Conservation (phyloP, 208 protist genomes). For the Acanthamoeba culbertsoni region DNA sequence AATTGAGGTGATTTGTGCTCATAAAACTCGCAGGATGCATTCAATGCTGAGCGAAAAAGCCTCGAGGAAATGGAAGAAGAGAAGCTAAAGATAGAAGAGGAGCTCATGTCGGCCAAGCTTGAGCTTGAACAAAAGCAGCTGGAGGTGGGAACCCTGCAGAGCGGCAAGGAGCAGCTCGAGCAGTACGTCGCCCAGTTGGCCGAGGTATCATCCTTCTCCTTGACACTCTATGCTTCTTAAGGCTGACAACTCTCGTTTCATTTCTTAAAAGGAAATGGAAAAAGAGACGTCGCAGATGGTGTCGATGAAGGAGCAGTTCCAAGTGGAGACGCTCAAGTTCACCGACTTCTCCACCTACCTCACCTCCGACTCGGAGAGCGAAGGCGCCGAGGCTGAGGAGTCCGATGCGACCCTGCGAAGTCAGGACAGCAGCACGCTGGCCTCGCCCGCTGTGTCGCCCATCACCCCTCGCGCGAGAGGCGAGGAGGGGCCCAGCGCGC, state of each 20-base stretch:
- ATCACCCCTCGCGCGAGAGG: not conserved
- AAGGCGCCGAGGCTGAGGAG: not conserved
- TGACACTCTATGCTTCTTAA: not conserved
- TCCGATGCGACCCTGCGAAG: not conserved
- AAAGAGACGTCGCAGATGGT: slow-evolving; percentile 31
- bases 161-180: slow-evolving; percentile 36
- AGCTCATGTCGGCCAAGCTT: slow-evolving; percentile 26
- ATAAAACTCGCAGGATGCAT: not conserved
- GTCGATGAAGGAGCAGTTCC: slow-evolving; percentile 42
- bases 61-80: slow-evolving; percentile 24
- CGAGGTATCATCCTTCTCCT: not conserved
- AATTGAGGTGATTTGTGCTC: too few species aligned
- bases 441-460: slow-evolving; percentile 4
- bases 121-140: slow-evolving; percentile 35
- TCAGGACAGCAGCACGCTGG: slow-evolving; percentile 4
- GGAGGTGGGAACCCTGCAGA: not conserved
- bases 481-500: not conserved
- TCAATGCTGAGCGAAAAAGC: slow-evolving; percentile 14
- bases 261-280: not conserved
- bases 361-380: not conserved
- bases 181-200: slow-evolving; percentile 4
- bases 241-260: not conserved
- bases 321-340: not conserved
- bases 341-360: slow-evolving; percentile 21
- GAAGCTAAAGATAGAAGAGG: slow-evolving; percentile 5